phyloP scores from a whole-genome alignment of 2,329 filamentous ascomycete genomes.

The Chaetomiaceae sp. region DNA sequence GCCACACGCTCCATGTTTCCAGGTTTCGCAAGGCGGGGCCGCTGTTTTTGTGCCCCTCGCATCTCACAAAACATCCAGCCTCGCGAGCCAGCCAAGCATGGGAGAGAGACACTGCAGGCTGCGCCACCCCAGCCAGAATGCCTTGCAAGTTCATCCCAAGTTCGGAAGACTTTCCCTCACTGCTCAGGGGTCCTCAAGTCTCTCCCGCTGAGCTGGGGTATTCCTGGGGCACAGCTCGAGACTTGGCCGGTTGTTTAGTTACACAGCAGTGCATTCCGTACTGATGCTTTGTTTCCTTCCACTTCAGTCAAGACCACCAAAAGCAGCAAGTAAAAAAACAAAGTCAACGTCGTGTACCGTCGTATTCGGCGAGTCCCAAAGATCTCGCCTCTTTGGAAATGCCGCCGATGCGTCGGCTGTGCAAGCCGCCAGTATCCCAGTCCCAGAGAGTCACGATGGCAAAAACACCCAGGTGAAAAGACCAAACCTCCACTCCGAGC shows the following conservation, averaged over 20 bases:
- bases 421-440: neutral
- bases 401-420: neutral
- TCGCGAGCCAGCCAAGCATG: neutral
- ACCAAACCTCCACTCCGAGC: too few species aligned
- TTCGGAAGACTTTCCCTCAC: too few species aligned
- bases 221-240: too few species aligned
- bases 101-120: neutral
- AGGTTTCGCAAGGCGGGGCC: neutral
- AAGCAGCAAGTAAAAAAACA: too few species aligned
- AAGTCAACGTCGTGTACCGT: neutral
- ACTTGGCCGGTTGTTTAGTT: too few species aligned
- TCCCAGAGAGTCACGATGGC: neutral
- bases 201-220: too few species aligned
- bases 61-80: neutral
- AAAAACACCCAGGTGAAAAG: neutral
- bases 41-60: neutral
- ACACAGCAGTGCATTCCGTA: too few species aligned
- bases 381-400: neutral
- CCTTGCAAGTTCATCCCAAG: neutral
- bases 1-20: too few species aligned
- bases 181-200: too few species aligned
- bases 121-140: neutral
- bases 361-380: neutral
- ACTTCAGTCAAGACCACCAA: too few species aligned
- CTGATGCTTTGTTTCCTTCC: too few species aligned